Evolutionary conservation across 2,329 filamentous ascomycete species (phyloP).

Genomic region (Samsoniella hepiali): DNA sequence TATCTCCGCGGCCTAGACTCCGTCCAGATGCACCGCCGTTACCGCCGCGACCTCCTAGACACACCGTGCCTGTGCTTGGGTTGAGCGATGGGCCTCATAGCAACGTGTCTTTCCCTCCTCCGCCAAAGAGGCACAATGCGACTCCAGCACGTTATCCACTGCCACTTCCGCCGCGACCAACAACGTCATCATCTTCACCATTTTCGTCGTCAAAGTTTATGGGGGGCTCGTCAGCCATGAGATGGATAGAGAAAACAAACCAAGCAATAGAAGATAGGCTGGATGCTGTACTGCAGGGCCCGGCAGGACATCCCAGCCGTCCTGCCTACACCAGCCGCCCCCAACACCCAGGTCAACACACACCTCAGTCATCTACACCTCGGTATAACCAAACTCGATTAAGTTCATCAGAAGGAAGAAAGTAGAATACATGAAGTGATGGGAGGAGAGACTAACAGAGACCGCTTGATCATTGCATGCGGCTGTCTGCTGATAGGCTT

Average conservation of each 20-base stretch:
- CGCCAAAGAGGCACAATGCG: conserved; percentile 9
- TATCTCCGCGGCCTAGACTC: neutral
- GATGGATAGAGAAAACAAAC: conserved; percentile 36
- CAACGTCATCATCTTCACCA: neutral
- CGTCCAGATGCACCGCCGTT: neutral
- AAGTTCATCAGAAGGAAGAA: neutral
- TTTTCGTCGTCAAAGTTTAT: conserved; percentile 26
- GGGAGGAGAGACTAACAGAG: no score
- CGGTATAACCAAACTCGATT: neutral
- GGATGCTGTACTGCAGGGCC: conserved; percentile 29
- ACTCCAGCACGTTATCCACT: neutral
- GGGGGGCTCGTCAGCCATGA: conserved; percentile 33
- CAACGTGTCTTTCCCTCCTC: conserved; percentile 3
- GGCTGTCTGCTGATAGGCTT: neutral
- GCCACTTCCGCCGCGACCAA: conserved; percentile 11
- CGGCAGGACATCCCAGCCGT: neutral
- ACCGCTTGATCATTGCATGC: neutral
- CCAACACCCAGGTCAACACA: neutral
- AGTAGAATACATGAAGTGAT: neutral
- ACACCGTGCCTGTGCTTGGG: neutral
- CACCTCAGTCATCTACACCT: neutral
- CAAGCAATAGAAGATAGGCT: conserved; percentile 34
- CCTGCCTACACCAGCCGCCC: conserved; percentile 12
- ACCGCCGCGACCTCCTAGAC: neutral
- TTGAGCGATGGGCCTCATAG: conserved; percentile 4